Evolutionary conservation across 495 filamentous ascomycete genomes (phyloP).

Genomic region (Penicillium silybi): DNA sequence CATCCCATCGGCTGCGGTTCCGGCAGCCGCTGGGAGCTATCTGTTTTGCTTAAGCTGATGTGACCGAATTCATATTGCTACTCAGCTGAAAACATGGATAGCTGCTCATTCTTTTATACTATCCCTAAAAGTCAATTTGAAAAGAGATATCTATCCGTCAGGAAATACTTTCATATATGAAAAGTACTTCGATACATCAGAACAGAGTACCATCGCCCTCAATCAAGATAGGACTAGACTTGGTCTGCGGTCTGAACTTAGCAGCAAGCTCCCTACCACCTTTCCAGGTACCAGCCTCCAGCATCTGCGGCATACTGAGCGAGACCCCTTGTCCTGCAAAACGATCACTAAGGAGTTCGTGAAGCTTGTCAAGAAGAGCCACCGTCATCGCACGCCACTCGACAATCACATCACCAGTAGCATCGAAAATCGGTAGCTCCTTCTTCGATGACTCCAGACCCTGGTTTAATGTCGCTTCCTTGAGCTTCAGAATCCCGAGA

Average conservation of each 20-base stretch:
- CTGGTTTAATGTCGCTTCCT: conserved; percentile 57
- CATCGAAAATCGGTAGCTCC: conserved; percentile 72
- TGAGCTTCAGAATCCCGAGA: conserved; percentile 74
- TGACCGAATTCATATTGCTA: too few relatives aligned
- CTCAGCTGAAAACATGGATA: too few relatives aligned
- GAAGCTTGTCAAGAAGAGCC: conserved; percentile 74
- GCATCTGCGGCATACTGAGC: conserved; percentile 70
- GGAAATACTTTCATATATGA: too few relatives aligned
- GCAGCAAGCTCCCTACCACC: conserved; percentile 42
- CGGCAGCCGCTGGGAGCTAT: too few relatives aligned
- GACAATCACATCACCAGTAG: conserved; percentile 79
- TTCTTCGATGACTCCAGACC: conserved; percentile 43
- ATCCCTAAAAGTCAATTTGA: too few relatives aligned
- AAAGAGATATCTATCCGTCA: too few relatives aligned
- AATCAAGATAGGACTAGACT: conserved; percentile 44
- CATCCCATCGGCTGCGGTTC: too few relatives aligned
- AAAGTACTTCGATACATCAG: not conserved
- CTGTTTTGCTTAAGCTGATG: too few relatives aligned
- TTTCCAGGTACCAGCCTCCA: conserved; percentile 85
- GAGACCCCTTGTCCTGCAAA: conserved; percentile 50
- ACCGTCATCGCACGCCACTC: conserved; percentile 84
- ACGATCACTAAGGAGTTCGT: conserved; percentile 56
- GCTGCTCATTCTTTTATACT: too few relatives aligned
- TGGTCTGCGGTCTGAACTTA: conserved; percentile 33
- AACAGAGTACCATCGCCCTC: conserved; percentile 44